Evolutionary conservation across 2,329 filamentous ascomycete genomes (phyloP), one percentile per base, ranked within the genome.

Genomic region (Capronia coronata): DNA sequence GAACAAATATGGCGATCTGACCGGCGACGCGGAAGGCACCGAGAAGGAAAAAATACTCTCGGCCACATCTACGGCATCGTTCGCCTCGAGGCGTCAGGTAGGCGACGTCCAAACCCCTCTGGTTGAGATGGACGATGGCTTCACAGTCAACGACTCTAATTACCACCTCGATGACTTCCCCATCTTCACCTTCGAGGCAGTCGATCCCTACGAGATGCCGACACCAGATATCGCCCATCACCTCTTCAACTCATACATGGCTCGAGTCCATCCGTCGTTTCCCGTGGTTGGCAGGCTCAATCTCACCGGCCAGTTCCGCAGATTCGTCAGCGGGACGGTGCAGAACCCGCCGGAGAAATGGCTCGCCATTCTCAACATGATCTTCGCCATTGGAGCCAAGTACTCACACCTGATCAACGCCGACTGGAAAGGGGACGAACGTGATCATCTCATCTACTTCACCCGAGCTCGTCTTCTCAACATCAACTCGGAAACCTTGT

Each of bases 301-400:
- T 9, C 72, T 73, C 46, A 54, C 60, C 3, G 61, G 63, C 13
- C 69, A 71, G 43, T 73, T 70, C 42, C 63, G 60, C 46, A 66
- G 62, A 8, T 70, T 70, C 42, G 61, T 64, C 5, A 43, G 43
- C 16, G 51, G 53, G 14, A 45, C 56, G 9, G 47, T 54, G 7
- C 47, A 52, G 14, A 60, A 64, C 48, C 67, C 68, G 13, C 67
- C 67, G 1, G 65, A 67, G 46, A 69, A 67, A 47, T 71, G 68
- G 68, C 61, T 72, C 35, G 69, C 71, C 13, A 71, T 71, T 19
- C 55, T 73, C 50, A 73, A 73, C 45, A 61, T 72, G 59, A 70
- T 73, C 2, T 72, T 73, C 46, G 71, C 71, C 23, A 71, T 73
- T 42, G 63, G 63, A 3, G 66, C 70, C 22, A 67, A 68, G 47